Base-by-base conservation (phyloP, 305 asterid species). In the Solanum aculeatissimum region DNA sequence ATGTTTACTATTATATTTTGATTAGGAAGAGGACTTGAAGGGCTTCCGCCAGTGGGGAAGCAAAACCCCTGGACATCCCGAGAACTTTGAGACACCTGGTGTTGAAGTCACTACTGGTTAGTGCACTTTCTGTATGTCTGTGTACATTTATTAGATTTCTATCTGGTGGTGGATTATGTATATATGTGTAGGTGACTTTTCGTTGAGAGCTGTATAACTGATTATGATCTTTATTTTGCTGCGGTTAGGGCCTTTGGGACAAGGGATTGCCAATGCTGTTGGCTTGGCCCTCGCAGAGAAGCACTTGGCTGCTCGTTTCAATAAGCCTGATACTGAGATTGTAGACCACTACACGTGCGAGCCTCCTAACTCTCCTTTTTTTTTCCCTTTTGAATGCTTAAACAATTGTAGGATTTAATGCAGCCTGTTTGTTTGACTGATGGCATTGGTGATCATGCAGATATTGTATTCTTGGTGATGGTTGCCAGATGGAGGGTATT, bases 401-500 rank as follows among this genome's bases (percentile, higher is more conserved):
- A 42, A 66, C 54, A 40, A 74, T 57, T 66, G 47, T 4, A 63
- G 4, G 47, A 54, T 23, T 82, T 35, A 49, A n/a, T 83, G 35
- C 19, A 19, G 47, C 77, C 47, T 81, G 38, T 70, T 69, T 71
- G 47, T 62, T 85, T 89, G 47, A 77, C 66, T 47, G 62, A 84
- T 83, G 82, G 58, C 49, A 84, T 86, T 87, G 86, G 78, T 63
- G 77, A 70, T 40, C 87, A 42, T 66, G 47, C 87, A 95, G 99
- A 47, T 95, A 96, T 83, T n/a, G 0, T 66, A 92, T 96, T 29
- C 90, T 96, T 49, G 99, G 99, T 74, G 99, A 96, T 92, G 99
- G 99, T 51, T 97, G 99, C 86, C 97, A 95, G 89, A 97, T 97
- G 99, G 99, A 97, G 94, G 99, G 99, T 70, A 87, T 97, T 85